Percentiles rank a stretch among this genome's conserved stretches.
Evolutionary conservation across 2,329 filamentous ascomycete genomes (phyloP).

Genomic region (Drechslerella dactyloides): DNA sequence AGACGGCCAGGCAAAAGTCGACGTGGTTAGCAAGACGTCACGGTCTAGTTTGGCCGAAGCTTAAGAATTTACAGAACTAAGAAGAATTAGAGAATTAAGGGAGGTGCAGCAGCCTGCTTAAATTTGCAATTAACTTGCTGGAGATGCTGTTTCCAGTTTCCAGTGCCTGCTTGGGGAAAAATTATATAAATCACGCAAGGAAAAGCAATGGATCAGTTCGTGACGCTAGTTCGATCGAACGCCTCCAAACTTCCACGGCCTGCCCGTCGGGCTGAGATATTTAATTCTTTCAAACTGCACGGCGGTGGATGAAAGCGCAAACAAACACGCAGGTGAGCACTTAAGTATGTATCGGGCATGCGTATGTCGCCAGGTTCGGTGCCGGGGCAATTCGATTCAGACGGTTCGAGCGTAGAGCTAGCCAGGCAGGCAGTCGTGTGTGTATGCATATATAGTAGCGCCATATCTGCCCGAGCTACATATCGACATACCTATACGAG

Average conservation of each 20-base stretch:
- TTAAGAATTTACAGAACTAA: too few relatives aligned
- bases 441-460: background rate
- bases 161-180: background rate
- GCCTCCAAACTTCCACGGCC: constrained; percentile 6
- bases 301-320: too few relatives aligned
- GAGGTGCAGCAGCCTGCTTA: background rate
- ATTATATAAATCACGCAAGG: constrained; percentile 8
- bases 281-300: background rate
- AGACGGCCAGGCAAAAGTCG: background rate
- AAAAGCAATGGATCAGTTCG: background rate
- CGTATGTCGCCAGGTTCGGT: background rate
- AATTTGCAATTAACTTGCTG: background rate
- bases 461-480: too few relatives aligned
- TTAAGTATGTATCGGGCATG: background rate
- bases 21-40: background rate
- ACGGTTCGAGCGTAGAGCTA: background rate
- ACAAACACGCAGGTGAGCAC: too few relatives aligned
- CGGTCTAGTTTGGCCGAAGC: too few relatives aligned
- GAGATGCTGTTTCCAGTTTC: constrained; percentile 3
- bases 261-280: constrained; percentile 6
- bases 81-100: too few relatives aligned
- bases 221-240: background rate
- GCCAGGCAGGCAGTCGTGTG: background rate
- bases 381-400: constrained; percentile 1
- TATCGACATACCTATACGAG: too few relatives aligned